phyloP scores from a whole-genome alignment of 768 basidiomycete species.

The Daedalea quercina region DNA sequence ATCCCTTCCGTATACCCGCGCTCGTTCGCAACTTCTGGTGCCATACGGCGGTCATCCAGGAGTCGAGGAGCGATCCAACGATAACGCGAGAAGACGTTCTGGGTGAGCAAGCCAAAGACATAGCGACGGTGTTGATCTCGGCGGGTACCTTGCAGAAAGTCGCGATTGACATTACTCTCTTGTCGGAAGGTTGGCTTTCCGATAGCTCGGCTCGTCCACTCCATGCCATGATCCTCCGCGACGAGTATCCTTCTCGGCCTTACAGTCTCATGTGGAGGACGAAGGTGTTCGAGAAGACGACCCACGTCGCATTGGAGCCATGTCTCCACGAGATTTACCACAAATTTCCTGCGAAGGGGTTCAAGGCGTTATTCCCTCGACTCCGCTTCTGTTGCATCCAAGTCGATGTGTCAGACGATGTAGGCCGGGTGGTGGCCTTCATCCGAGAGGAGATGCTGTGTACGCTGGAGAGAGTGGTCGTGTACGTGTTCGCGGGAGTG shows the following conservation, averaged over 20 bases:
- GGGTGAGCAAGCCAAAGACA: neutral
- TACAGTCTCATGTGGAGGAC: neutral
- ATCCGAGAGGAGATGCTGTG: too few species aligned
- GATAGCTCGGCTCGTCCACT: neutral
- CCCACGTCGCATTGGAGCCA: neutral
- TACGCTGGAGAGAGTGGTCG: too few species aligned
- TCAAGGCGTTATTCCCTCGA: neutral
- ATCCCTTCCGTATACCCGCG: neutral
- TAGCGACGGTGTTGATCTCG: neutral
- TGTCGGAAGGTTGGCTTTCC: neutral
- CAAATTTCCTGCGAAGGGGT: neutral
- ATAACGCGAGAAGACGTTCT: neutral
- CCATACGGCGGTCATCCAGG: neutral
- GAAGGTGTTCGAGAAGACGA: neutral
- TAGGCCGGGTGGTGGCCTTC: too few species aligned
- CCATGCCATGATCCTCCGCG: neutral
- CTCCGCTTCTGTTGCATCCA: neutral
- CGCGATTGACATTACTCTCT: neutral
- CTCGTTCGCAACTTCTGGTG: neutral
- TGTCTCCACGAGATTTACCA: neutral
- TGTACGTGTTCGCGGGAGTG: too few species aligned
- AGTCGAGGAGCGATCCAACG: neutral
- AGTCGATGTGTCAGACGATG: neutral
- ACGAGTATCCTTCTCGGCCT: neutral
- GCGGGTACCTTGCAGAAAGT: neutral